phyloP scores from a whole-genome alignment of 1,139 yeast species.

The Dujonia santamariae region DNA sequence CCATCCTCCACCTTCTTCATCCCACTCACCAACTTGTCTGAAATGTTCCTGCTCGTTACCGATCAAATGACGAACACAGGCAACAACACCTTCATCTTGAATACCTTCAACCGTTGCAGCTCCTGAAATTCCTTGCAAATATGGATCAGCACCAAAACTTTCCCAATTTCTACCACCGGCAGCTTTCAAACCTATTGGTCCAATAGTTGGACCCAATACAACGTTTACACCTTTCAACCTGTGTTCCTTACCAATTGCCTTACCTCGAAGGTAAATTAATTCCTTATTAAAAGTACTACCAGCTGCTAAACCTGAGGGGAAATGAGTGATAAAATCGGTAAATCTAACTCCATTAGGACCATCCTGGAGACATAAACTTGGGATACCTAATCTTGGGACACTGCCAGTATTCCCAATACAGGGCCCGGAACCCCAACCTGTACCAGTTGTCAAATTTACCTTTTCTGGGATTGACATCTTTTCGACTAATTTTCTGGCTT shows the following conservation, averaged over 20 bases:
- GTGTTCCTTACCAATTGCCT: slow-evolving; percentile 57
- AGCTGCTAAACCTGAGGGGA: slow-evolving; percentile 58
- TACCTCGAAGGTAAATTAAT: slow-evolving; percentile 50
- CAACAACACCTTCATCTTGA: slow-evolving; percentile 57
- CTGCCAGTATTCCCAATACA: slow-evolving; percentile 66
- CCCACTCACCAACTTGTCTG: slow-evolving; percentile 59
- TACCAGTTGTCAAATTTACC: slow-evolving; percentile 64
- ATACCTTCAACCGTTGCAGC: slow-evolving; percentile 54
- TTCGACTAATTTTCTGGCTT: slow-evolving; percentile 50
- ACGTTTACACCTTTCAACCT: slow-evolving; percentile 58
- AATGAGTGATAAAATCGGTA: slow-evolving; percentile 55
- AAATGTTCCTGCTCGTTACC: slow-evolving; percentile 67
- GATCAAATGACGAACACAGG: slow-evolving; percentile 52
- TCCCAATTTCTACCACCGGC: slow-evolving; percentile 70
- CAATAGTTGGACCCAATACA: slow-evolving; percentile 59
- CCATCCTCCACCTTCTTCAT: slow-evolving; percentile 43
- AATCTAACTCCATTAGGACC: slow-evolving; percentile 63
- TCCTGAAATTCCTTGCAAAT: slow-evolving; percentile 56
- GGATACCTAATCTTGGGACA: slow-evolving; percentile 54
- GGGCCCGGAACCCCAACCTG: slow-evolving; percentile 63
- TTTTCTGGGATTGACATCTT: slow-evolving; percentile 58
- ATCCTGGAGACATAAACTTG: slow-evolving; percentile 61
- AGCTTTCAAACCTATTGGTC: slow-evolving; percentile 63
- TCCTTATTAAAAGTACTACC: slow-evolving; percentile 58
- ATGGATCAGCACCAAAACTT: slow-evolving; percentile 64